A percentile compares a stretch with the other conserved stretches of the same genome.
Conservation (phyloP, 257 asterid species). For the Solanum sparsipilum region DNA sequence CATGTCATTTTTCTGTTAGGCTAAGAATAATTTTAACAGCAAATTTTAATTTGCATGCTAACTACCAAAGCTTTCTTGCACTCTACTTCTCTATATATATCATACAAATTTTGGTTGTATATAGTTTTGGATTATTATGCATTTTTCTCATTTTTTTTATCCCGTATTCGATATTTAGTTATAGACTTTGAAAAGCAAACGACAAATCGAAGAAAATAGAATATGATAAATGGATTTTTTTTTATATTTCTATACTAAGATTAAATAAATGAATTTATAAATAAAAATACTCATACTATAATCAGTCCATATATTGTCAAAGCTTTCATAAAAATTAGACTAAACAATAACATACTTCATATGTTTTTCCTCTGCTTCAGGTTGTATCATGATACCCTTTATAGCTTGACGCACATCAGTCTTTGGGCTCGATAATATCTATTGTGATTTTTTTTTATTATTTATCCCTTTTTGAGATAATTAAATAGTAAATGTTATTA, state of each 20-base stretch:
- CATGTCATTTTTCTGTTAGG: slow-evolving; percentile 1
- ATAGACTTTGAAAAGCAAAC: background rate
- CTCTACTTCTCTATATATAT: background rate
- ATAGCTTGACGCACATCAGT: accelerated
- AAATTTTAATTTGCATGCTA: background rate
- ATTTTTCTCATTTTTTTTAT: background rate
- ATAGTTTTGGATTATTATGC: background rate
- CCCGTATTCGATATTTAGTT: background rate
- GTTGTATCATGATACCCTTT: background rate
- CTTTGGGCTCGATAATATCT: background rate
- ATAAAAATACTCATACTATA: no score
- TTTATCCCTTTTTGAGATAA: background rate
- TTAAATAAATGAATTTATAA: no score
- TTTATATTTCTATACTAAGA: background rate
- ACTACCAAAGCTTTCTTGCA: background rate
- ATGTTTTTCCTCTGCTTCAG: background rate
- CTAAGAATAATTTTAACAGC: background rate
- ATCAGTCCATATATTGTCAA: no score
- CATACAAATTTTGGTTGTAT: background rate
- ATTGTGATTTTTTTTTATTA: background rate
- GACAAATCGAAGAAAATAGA: background rate
- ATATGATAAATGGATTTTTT: no score
- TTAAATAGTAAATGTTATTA: no score
- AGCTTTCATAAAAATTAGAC: no score
- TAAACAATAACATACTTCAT: background rate